Evolutionary conservation across 164 flowering plant species (phyloP), one percentile per base, ranked within the genome.

Genomic region (Magnolia sinica): DNA sequence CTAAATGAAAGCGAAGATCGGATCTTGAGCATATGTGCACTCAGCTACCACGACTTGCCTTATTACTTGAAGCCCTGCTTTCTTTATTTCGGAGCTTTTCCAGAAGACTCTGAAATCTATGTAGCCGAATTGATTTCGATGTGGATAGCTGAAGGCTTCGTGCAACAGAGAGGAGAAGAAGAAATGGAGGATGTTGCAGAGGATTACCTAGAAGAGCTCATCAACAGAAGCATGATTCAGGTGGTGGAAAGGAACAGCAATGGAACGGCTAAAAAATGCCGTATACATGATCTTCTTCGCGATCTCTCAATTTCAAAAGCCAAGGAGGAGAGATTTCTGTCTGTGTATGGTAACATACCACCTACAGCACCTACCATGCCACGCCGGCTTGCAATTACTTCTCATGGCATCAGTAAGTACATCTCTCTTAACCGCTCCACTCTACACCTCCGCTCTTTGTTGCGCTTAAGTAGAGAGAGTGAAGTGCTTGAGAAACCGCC

Each of bases 11-110:
- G 67, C n/a, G 23, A 52, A 73, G 50, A 50, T 7, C 11, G 45
- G 31, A 27, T 72, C 4, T 24, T 14, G 4, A 4, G 18, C 14
- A 66, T 73, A 49, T 59, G 72, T 18, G 61, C 76, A 64, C 68
- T 76, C 51, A 76, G 82, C 22, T 70, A 70, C 6, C 10, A 19
- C n/a, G 72, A 70, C 45, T 50, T 70, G 52, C 72, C 72, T 0
- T 70, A 45, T 7, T 45, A 70, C 37, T 1, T 70, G 13, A 70
- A 70, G 22, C 22, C 52, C n/a, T 70, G 72, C 22, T 70, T 70
- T 9, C 27, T 70, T 23, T 20, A 49, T 19, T 20, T 45, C 0
- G 52, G 23, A 37, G 20, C 55, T 19, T 70, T 45, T 8, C 24
- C 52, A 1, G 72, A 49, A 20, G 72, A 70, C 16, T 70, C 24